Evolutionary conservation across 2,329 filamentous ascomycete genomes (phyloP).

Genomic region (Phoma sp.): DNA sequence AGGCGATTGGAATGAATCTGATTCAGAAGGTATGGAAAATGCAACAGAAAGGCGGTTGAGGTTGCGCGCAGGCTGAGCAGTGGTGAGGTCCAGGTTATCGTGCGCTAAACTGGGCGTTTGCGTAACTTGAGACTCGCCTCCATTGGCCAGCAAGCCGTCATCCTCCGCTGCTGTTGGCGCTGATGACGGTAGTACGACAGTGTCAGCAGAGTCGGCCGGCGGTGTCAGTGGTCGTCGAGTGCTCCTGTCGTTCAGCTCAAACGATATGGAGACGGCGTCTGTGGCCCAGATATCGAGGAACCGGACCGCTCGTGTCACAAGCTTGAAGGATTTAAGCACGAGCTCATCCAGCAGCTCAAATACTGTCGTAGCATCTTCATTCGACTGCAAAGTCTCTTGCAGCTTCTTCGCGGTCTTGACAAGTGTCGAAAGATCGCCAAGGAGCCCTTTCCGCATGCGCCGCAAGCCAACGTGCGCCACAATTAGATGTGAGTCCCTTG

Average conservation of each 20-base stretch:
- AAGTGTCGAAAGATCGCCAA: slow-evolving; percentile 87
- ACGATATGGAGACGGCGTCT: slow-evolving; percentile 60
- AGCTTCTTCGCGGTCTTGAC: slow-evolving; percentile 89
- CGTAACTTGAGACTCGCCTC: slow-evolving; percentile 40
- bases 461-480: slow-evolving; percentile 78
- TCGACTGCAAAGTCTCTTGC: slow-evolving; percentile 71
- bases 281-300: slow-evolving; percentile 87
- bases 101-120: slow-evolving; percentile 39
- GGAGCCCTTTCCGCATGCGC: slow-evolving; percentile 81
- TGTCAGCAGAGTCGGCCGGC: slow-evolving; percentile 46
- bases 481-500: slow-evolving; percentile 78
- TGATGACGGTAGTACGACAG: slow-evolving; percentile 38
- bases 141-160: slow-evolving; percentile 56
- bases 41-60: slow-evolving; percentile 43
- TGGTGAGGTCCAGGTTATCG: slow-evolving; percentile 38
- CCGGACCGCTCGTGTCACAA: slow-evolving; percentile 87
- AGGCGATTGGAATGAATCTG: slow-evolving; percentile 43
- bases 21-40: slow-evolving; percentile 49
- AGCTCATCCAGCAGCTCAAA: slow-evolving; percentile 89
- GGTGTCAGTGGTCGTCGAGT: slow-evolving; percentile 49
- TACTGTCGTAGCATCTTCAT: slow-evolving; percentile 53
- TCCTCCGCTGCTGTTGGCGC: slow-evolving; percentile 33
- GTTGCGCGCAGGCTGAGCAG: slow-evolving; percentile 40
- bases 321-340: slow-evolving; percentile 90
- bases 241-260: slow-evolving; percentile 42